Base-by-base conservation (phyloP, 2,329 filamentous ascomycete species). In the Talaromyces sp. region DNA sequence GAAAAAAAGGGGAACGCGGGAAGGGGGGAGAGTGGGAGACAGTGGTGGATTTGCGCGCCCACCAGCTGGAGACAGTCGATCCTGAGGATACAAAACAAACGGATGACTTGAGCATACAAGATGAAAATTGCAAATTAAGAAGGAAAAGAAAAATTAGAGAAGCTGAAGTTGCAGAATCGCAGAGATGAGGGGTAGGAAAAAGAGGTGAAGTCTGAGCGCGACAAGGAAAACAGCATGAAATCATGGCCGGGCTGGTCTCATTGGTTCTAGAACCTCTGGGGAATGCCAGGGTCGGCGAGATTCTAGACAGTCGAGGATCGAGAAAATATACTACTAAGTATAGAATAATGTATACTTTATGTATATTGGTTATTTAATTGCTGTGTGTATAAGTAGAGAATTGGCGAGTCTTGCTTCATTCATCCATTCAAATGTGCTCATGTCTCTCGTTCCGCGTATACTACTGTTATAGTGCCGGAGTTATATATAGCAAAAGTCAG, bases 1-100 rank as follows among this genome's bases (percentile, higher is more conserved):
- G 41, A n/a, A 41, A 39, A 64, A 64, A 63, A 58, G 62, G 61
- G 61, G 58, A 62, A 63, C 51, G 57, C 58, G 60, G 60, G 58
- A 57, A 47, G 54, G 54, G 51, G 49, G 60, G 60, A 57, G 56
- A 47, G 54, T 52, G 51, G 49, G 49, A 13, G 42, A 20, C 19
- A 39, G 36, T 30, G 19, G 33, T n/a, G 24, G 20, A 47, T 33
- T 33, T 16, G 46, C 14, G 32, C 47, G 53, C 47, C 47, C 42
- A 44, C 29, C 42, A 44, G 27, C 17, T 32, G 29, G 29, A 35
- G 9, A 27, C 24, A n/a, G n/a, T 27, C 9, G 9, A 27, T 27
- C 24, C 24, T 35, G 13, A n/a, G 13, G 14, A 35, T 35, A 14
- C 7, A 35, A 35, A n/a, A n/a, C 43, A 36, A 32, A 33, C 19